Percentiles rank a stretch among this genome's conserved stretches.
These are phyloP conservation scores for Artemisia argyi DNA, from an alignment of 129 eudicot species.

Conservation along the genomic window DNA sequence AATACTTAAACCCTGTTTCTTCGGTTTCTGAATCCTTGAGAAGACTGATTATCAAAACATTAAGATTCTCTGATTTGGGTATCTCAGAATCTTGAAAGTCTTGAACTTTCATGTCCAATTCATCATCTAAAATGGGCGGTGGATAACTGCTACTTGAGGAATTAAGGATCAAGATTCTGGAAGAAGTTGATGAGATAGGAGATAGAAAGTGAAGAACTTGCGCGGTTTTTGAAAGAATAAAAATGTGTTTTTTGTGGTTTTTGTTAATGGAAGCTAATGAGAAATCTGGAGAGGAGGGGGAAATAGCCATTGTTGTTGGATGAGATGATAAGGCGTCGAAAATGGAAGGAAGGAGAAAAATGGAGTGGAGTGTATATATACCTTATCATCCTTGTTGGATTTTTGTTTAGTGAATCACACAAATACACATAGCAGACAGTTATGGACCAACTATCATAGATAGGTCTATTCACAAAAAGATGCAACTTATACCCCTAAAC, in stretches of 20 bases:
- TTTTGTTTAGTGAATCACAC: not conserved
- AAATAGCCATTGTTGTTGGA: conserved; percentile 51
- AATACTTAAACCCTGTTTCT: conserved; percentile 48
- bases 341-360: conserved; percentile 29
- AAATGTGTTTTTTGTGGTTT: conserved; percentile 34
- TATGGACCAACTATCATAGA: conserved; percentile 26
- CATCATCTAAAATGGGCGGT: conserved; percentile 48
- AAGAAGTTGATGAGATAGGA: conserved; percentile 33
- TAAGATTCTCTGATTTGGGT: conserved; percentile 40
- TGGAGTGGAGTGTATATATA: conserved; percentile 34
- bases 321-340: conserved; percentile 52
- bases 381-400: conserved; percentile 44
- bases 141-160: conserved; percentile 46
- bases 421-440: conserved; percentile 12
- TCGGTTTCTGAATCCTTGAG: conserved; percentile 53
- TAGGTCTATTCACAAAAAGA: conserved; percentile 18
- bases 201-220: conserved; percentile 35
- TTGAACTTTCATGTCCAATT: conserved; percentile 15
- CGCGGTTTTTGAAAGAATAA: conserved; percentile 30
- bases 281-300: conserved; percentile 54
- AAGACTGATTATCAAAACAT: conserved; percentile 45
- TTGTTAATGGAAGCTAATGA: conserved; percentile 42
- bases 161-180: conserved; percentile 28
- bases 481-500: conserved; percentile 14
- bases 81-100: conserved; percentile 31